Evolutionary conservation across 73 alveolate species (phyloP).

Genomic region (Paramecium biaurelia): DNA sequence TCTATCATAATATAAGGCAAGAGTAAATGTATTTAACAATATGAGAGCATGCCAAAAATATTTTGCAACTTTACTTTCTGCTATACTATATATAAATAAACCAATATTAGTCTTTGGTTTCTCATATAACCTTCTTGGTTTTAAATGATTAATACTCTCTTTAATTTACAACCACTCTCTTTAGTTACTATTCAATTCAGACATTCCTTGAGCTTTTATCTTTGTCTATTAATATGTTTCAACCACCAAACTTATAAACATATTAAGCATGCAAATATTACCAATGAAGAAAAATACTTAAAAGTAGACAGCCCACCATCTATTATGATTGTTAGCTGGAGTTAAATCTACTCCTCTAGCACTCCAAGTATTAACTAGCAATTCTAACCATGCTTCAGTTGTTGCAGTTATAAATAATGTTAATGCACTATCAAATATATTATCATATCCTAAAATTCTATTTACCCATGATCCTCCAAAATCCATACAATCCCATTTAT

Average conservation of each 20-base stretch:
- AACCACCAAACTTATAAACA: slow-evolving; percentile 61
- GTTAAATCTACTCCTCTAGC: slow-evolving; percentile 31
- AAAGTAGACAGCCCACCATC: slow-evolving; percentile 52
- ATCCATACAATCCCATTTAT: slow-evolving; percentile 50
- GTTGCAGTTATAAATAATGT: slow-evolving; percentile 52
- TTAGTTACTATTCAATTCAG: not conserved
- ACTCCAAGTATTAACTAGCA: not conserved
- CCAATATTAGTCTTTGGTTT: not conserved
- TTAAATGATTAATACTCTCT: not conserved
- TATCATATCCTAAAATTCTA: not conserved
- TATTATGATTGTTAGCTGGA: slow-evolving; percentile 4
- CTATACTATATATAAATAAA: not conserved
- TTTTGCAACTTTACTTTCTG: not conserved
- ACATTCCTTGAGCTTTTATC: slow-evolving; percentile 4
- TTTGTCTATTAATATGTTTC: slow-evolving; percentile 43
- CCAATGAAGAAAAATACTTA: slow-evolving; percentile 51
- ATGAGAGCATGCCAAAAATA: not conserved
- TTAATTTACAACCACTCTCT: slow-evolving; percentile 53
- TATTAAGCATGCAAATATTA: slow-evolving; percentile 48
- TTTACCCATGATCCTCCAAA: slow-evolving; percentile 52
- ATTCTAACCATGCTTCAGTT: slow-evolving; percentile 50
- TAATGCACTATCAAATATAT: slow-evolving; percentile 24
- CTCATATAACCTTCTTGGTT: not conserved
- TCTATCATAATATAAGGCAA: not conserved
- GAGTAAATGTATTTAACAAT: not conserved